Conservation (phyloP, 257 asterid genomes). For the Plectranthus barbatus region DNA sequence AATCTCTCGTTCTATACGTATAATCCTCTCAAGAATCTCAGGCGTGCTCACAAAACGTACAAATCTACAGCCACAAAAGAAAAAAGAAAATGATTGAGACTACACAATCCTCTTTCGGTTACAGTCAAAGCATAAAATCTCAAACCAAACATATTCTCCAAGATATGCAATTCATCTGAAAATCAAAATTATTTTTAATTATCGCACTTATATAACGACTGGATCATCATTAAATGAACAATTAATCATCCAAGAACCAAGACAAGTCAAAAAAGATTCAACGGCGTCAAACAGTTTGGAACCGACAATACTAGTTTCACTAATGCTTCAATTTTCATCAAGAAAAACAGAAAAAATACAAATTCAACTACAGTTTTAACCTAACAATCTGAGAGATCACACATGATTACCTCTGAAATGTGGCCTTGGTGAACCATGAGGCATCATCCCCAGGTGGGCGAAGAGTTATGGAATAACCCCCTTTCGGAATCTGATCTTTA, state of each 20-base stretch:
- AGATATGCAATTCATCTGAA: background rate
- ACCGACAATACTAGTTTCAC: background rate
- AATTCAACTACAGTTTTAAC: background rate
- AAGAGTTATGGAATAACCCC: slow-evolving; percentile 77
- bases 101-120: background rate
- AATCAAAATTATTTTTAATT: background rate
- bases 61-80: slow-evolving; percentile 43
- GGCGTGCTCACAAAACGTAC: slow-evolving; percentile 85
- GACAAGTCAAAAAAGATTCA: background rate
- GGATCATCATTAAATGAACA: background rate
- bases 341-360: background rate
- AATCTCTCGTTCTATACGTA: slow-evolving; percentile 60
- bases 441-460: slow-evolving; percentile 47
- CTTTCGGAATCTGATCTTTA: slow-evolving; percentile 73
- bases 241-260: too few species aligned
- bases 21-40: slow-evolving; percentile 75
- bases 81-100: background rate
- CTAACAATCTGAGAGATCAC: background rate
- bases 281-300: background rate
- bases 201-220: background rate
- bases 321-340: background rate
- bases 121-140: background rate
- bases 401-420: slow-evolving; percentile 58
- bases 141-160: background rate
- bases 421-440: slow-evolving; percentile 77